Percentiles rank a stretch among this genome's conserved stretches.
phyloP scores from a whole-genome alignment of 805 yeast genomes.

The Schwanniomyces polymorphus region DNA sequence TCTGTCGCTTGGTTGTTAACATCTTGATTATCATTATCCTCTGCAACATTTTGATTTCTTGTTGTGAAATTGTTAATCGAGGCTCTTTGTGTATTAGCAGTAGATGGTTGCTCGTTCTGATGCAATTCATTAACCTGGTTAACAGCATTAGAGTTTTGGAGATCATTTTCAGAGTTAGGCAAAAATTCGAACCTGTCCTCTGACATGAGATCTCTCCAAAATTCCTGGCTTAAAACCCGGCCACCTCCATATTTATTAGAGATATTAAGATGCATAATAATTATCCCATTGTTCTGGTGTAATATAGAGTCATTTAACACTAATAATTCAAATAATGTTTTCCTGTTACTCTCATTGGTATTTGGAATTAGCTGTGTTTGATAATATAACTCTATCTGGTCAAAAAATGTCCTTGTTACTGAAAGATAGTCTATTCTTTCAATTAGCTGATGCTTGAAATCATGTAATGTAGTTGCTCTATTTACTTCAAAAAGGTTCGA shows the following conservation, averaged over 20 bases:
- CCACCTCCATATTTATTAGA: conserved; percentile 14
- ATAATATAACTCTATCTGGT: conserved; percentile 19
- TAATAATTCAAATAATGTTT: conserved; percentile 8
- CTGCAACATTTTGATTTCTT: neutral
- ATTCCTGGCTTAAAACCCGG: conserved; percentile 24
- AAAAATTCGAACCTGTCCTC: conserved; percentile 19
- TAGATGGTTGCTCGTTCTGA: neutral
- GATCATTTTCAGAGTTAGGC: conserved; percentile 9
- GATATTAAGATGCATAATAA: conserved; percentile 13
- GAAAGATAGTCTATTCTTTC: conserved; percentile 18
- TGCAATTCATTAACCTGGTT: too few species aligned
- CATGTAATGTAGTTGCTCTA: conserved; percentile 15
- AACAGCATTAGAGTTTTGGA: neutral
- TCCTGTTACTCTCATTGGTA: conserved; percentile 1
- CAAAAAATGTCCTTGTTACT: conserved; percentile 25
- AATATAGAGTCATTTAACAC: conserved; percentile 9
- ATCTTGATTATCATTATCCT: neutral
- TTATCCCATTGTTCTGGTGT: conserved; percentile 6
- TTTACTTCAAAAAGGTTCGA: conserved; percentile 21
- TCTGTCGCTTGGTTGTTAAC: neutral
- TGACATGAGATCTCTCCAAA: conserved; percentile 22
- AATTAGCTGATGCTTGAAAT: conserved; percentile 18
- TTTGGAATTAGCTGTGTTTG: conserved; percentile 3
- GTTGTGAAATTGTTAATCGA: too few species aligned
- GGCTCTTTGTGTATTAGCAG: too few species aligned